These are phyloP conservation scores for Tricladium varicosporioides DNA, from an alignment of 2,329 filamentous ascomycete species.

Conservation along the genomic window DNA sequence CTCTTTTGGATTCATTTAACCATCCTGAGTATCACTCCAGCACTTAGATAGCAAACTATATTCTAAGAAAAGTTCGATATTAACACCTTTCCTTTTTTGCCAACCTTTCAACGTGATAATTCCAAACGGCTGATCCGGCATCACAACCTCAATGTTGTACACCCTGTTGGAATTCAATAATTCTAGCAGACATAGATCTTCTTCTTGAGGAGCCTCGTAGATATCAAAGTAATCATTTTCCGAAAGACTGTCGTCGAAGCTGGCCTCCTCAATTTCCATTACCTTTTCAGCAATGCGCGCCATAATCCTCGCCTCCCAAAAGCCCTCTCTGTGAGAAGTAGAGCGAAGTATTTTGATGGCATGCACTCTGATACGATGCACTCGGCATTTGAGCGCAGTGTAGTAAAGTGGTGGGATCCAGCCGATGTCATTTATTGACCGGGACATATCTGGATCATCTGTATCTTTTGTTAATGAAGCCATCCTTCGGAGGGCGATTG, in stretches of 20 bases:
- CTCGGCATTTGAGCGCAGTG: slow-evolving; percentile 46
- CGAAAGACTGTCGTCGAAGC: slow-evolving; percentile 23
- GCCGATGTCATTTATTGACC: slow-evolving; percentile 41
- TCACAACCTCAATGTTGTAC: too few relatives aligned
- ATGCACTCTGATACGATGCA: slow-evolving; percentile 39
- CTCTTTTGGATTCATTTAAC: too few relatives aligned
- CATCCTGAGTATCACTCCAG: too few relatives aligned
- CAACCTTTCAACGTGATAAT: too few relatives aligned
- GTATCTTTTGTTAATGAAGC: neutral
- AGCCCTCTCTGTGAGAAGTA: slow-evolving; percentile 38
- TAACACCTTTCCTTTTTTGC: too few relatives aligned
- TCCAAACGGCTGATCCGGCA: too few relatives aligned
- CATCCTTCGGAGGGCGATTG: slow-evolving; percentile 1
- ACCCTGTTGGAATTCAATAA: too few relatives aligned
- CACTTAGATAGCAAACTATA: too few relatives aligned
- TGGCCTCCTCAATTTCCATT: slow-evolving; percentile 39
- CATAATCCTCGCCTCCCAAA: slow-evolving; percentile 40
- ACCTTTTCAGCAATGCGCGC: slow-evolving; percentile 37
- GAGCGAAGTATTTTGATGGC: slow-evolving; percentile 36
- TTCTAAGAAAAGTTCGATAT: too few relatives aligned
- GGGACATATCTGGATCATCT: slow-evolving; percentile 29
- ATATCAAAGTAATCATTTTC: slow-evolving; percentile 13
- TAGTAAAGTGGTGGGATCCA: slow-evolving; percentile 47
- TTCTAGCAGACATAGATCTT: neutral
- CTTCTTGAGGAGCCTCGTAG: neutral